phyloP scores from a whole-genome alignment of 139 green algal genomes.

The Chlorella sp. region DNA sequence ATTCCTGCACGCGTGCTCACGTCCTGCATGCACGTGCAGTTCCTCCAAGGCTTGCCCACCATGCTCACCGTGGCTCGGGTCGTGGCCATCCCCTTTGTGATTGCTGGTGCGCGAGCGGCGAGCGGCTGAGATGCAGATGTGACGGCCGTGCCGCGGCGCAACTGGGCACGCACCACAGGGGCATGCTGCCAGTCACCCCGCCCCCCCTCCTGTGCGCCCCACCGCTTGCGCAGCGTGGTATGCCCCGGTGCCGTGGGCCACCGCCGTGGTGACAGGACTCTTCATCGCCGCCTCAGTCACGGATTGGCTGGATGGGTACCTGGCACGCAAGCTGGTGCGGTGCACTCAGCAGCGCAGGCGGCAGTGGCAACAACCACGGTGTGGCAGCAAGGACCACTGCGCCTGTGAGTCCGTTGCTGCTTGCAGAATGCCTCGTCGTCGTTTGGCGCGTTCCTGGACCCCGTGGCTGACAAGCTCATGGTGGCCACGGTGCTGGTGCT shows the following conservation, averaged over 20 bases:
- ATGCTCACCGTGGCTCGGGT: constrained; percentile 79
- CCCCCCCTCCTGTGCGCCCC: neutral
- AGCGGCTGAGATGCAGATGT: neutral
- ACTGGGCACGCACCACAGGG: neutral
- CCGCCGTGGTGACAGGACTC: constrained; percentile 40
- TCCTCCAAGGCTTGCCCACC: too few relatives aligned
- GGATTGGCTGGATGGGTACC: constrained; percentile 94
- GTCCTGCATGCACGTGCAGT: too few relatives aligned
- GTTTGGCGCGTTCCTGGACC: constrained; percentile 97
- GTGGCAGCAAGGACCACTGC: too few relatives aligned
- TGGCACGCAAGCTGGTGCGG: constrained; percentile 81
- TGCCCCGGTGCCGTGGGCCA: constrained; percentile 25
- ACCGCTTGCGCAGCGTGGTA: constrained; percentile 48
- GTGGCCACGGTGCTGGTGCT: constrained; percentile 81
- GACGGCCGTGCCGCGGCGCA: neutral
- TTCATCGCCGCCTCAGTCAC: constrained; percentile 85
- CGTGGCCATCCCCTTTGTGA: constrained; percentile 71
- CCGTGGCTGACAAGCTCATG: constrained; percentile 98
- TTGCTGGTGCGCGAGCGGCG: constrained; percentile 34
- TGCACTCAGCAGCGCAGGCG: neutral
- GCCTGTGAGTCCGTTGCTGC: too few relatives aligned
- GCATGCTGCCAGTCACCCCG: neutral
- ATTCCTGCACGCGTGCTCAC: too few relatives aligned
- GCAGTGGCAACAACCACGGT: neutral
- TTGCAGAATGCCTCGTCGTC: constrained; percentile 51